These are phyloP conservation scores for Polyporus arcularius DNA, from an alignment of 768 basidiomycete genomes.

Conservation along the genomic window DNA sequence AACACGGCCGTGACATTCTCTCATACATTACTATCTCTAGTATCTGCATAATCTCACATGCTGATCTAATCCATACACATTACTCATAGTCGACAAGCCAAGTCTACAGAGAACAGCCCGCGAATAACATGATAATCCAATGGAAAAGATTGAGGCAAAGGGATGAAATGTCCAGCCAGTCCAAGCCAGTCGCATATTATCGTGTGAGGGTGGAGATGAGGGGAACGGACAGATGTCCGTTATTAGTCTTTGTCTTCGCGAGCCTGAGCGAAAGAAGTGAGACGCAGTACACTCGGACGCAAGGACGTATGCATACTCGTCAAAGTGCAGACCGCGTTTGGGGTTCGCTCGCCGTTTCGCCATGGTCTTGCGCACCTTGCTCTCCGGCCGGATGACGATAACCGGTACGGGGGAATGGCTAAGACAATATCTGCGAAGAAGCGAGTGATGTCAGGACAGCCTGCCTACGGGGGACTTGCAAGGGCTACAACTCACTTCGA, in stretches of 20 bases:
- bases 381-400: conserved; percentile 90
- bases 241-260: conserved; percentile 17
- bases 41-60: no score
- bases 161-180: background rate
- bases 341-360: conserved; percentile 89
- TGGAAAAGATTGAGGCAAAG: background rate
- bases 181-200: conserved; percentile 2
- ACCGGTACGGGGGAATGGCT: conserved; percentile 94
- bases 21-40: no score
- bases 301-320: conserved; percentile 44
- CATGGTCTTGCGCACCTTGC: conserved; percentile 80
- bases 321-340: conserved; percentile 83
- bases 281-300: background rate
- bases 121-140: no score
- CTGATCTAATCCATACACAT: no score
- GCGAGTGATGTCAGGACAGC: background rate
- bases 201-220: conserved; percentile 25
- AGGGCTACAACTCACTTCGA: conserved; percentile 40
- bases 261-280: conserved; percentile 9
- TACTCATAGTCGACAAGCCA: no score
- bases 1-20: no score
- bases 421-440: conserved; percentile 66
- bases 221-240: conserved; percentile 25
- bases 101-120: background rate
- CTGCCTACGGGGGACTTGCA: background rate